Conservation (phyloP, 805 yeast species). For the Debaryomyces castellii region DNA sequence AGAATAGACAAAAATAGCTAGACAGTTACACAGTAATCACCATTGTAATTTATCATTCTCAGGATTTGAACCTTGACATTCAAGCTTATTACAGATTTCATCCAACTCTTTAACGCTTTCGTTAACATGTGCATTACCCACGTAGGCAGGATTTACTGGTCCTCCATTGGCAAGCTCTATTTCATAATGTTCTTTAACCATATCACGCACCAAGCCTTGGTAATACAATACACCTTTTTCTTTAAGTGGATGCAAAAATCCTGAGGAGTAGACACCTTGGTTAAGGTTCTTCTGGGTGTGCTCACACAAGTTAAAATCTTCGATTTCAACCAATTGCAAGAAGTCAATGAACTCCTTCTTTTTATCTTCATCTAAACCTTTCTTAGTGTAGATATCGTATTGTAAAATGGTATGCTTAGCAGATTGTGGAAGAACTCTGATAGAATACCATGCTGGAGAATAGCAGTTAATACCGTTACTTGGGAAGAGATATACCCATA, state of each 20-base stretch:
- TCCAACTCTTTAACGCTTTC: conserved; percentile 50
- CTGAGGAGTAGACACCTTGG: conserved; percentile 59
- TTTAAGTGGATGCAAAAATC: conserved; percentile 58
- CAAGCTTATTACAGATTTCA: conserved; percentile 48
- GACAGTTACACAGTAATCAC: no score
- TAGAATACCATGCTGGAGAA: conserved; percentile 66
- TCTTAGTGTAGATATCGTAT: conserved; percentile 61
- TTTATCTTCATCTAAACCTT: conserved; percentile 50
- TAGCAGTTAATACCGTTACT: conserved; percentile 62
- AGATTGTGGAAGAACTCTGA: conserved; percentile 55
- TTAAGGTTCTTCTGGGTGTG: conserved; percentile 60
- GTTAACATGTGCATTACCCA: conserved; percentile 39
- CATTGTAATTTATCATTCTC: conserved; percentile 1
- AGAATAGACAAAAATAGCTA: no score
- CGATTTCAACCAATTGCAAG: conserved; percentile 60
- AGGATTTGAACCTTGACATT: conserved; percentile 39
- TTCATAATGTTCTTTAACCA: conserved; percentile 55
- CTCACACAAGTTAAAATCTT: conserved; percentile 59
- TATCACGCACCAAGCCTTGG: conserved; percentile 53
- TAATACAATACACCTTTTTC: conserved; percentile 60
- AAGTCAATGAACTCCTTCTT: conserved; percentile 65
- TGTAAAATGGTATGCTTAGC: conserved; percentile 57
- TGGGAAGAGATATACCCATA: conserved; percentile 64
- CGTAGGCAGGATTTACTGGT: conserved; percentile 52
- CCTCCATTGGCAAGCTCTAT: conserved; percentile 45